A percentile compares a stretch with the other conserved stretches of the same genome.
Conservation (phyloP, 2,329 filamentous ascomycete species). For the Gremmenia infestans region DNA sequence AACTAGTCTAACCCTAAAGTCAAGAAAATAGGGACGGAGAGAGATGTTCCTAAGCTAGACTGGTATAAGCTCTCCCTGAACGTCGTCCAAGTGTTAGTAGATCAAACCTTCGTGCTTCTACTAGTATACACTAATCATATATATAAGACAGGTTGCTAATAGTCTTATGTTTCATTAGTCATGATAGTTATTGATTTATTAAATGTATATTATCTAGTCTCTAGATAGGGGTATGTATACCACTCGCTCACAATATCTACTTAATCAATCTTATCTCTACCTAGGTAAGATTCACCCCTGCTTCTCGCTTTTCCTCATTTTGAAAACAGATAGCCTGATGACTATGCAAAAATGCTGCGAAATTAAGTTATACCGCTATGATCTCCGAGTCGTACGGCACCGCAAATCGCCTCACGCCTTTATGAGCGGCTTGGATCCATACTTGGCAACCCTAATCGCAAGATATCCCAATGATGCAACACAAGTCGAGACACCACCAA, state of each 20-base stretch:
- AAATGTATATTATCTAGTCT: no score
- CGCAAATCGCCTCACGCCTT: slow-evolving; percentile 5
- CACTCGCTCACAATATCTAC: no score
- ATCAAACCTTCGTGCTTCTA: slow-evolving; percentile 34
- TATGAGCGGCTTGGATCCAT: slow-evolving; percentile 5
- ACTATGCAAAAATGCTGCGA: no score
- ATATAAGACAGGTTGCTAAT: no score
- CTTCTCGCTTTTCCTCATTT: no score
- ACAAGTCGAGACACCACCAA: slow-evolving; percentile 5
- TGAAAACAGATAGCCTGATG: no score
- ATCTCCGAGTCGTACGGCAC: neutral
- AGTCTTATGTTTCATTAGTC: no score
- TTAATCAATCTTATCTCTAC: no score
- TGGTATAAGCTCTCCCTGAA: slow-evolving; percentile 35
- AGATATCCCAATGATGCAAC: slow-evolving; percentile 1
- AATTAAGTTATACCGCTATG: no score
- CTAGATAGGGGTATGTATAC: no score
- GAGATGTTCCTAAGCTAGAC: slow-evolving; percentile 37
- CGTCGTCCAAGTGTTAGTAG: slow-evolving; percentile 30
- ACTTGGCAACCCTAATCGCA: slow-evolving; percentile 2
- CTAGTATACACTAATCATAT: slow-evolving; percentile 3
- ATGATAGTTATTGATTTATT: no score
- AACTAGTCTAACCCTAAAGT: slow-evolving; percentile 19
- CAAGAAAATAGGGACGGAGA: slow-evolving; percentile 26
- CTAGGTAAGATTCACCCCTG: no score